phyloP scores from a whole-genome alignment of 768 basidiomycete genomes.

The Pleurotus sapidus region DNA sequence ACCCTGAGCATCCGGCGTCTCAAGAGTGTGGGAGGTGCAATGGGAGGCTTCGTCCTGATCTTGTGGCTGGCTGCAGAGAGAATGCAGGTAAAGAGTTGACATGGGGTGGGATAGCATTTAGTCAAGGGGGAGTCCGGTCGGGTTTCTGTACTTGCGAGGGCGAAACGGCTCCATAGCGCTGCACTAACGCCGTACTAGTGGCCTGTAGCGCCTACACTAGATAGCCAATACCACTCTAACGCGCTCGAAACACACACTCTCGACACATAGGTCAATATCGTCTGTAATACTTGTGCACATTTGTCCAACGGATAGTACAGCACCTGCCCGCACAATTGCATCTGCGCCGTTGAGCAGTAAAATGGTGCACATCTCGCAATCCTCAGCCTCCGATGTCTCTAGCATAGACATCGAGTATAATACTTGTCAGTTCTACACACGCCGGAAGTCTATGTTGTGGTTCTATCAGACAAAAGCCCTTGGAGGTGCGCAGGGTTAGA shows the following conservation, averaged over 20 bases:
- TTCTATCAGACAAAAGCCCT: constrained; percentile 1
- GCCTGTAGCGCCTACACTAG: neutral
- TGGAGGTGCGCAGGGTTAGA: neutral
- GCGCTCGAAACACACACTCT: neutral
- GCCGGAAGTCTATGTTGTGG: neutral
- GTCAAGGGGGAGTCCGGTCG: neutral
- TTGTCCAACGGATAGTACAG: neutral
- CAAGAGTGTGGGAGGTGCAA: neutral
- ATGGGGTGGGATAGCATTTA: neutral
- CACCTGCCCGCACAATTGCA: neutral
- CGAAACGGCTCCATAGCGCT: neutral
- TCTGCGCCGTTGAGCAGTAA: neutral
- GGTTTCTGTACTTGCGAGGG: neutral
- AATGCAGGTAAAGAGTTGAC: neutral
- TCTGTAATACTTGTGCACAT: neutral
- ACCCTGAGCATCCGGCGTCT: constrained; percentile 5
- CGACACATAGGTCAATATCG: constrained; percentile 1
- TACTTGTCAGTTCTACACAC: neutral
- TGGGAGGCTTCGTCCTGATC: neutral
- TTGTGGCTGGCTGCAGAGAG: constrained; percentile 1
- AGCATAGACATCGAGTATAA: constrained; percentile 4
- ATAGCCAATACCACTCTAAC: neutral
- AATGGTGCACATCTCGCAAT: neutral
- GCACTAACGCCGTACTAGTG: neutral
- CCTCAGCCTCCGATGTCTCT: neutral